Conservation (phyloP, 164 flowering plant genomes). For the Umbellularia californica region DNA sequence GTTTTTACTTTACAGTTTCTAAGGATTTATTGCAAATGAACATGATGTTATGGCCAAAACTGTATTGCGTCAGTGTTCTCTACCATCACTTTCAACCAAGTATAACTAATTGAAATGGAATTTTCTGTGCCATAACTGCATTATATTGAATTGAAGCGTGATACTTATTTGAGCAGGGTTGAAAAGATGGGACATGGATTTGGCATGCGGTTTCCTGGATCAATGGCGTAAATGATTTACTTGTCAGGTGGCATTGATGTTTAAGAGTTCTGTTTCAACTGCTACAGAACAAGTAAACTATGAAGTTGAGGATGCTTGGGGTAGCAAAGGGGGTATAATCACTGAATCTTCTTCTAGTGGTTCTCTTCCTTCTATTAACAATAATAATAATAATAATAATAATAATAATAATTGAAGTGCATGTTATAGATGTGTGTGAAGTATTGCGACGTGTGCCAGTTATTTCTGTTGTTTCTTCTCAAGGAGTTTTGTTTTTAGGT, state of each 20-base stretch:
- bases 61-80: background rate
- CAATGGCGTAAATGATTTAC: background rate
- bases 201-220: slow-evolving; percentile 19
- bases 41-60: background rate
- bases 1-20: background rate
- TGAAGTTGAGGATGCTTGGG: background rate
- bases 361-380: background rate
- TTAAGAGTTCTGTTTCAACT: background rate
- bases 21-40: background rate
- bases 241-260: background rate
- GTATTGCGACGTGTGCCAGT: no score
- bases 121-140: background rate
- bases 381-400: no score
- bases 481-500: no score
- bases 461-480: no score
- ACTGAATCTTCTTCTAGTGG: background rate
- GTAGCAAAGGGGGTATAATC: no score
- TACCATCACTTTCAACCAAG: background rate
- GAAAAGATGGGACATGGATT: slow-evolving; percentile 19
- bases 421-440: background rate
- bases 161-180: slow-evolving; percentile 10
- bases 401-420: no score
- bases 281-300: background rate
- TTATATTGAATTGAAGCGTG: background rate
- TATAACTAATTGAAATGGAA: background rate